Conservation (phyloP, 108 stramenopile species). For the Fragilaria crotonensis region DNA sequence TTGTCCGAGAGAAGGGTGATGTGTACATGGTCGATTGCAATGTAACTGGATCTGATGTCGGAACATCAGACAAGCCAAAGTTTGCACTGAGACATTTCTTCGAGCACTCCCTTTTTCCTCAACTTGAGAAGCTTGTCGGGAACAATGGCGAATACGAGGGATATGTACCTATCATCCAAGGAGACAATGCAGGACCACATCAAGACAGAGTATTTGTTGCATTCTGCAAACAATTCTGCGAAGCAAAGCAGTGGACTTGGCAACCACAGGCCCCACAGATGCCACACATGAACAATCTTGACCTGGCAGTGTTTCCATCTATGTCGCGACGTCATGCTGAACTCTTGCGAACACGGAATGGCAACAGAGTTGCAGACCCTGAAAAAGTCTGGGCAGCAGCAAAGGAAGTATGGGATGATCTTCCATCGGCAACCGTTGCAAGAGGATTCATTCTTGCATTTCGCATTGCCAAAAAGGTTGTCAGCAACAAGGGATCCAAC, state of each 20-base stretch:
- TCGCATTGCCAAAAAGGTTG: no score
- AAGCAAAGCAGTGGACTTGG: slow-evolving; percentile 2
- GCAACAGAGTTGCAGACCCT: no score
- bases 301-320: slow-evolving; percentile 6
- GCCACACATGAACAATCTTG: slow-evolving; percentile 8
- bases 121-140: not conserved
- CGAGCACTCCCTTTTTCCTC: no score
- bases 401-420: no score
- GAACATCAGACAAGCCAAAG: slow-evolving; percentile 9
- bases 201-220: not conserved
- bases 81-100: not conserved
- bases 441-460: no score
- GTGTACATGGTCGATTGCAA: slow-evolving; percentile 7
- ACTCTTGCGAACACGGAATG: no score
- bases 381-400: no score
- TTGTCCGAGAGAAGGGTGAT: not conserved
- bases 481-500: no score
- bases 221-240: not conserved
- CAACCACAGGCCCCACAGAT: slow-evolving; percentile 11
- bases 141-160: no score
- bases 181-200: slow-evolving; percentile 8
- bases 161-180: slow-evolving; percentile 5
- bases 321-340: slow-evolving; percentile 5
- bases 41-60: slow-evolving; percentile 9
- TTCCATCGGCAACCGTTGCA: no score